Conservation (phyloP, 2,329 filamentous ascomycete genomes). For the Metarhizium sp. region DNA sequence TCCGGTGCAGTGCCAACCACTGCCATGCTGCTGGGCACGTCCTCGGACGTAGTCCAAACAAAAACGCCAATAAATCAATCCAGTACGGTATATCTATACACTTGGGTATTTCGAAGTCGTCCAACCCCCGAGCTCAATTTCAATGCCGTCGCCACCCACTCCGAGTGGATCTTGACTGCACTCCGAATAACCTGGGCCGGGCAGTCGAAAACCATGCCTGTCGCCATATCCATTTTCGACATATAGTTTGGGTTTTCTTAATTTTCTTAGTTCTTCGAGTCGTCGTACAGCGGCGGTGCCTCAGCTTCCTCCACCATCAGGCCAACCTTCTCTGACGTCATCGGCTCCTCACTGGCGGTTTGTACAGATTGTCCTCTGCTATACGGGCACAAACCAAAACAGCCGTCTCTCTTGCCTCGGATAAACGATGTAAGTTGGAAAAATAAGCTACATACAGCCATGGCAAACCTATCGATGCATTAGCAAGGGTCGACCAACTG, state of each 20-base stretch:
- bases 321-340: constrained; percentile 39
- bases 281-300: constrained; percentile 18
- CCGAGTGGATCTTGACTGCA: background rate
- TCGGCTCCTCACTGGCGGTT: background rate
- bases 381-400: constrained; percentile 7
- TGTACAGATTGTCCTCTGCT: constrained; percentile 1
- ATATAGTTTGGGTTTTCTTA: background rate
- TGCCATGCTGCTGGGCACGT: background rate
- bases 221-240: too few species aligned
- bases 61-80: background rate
- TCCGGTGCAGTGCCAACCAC: background rate
- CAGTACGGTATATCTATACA: background rate
- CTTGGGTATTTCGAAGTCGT: background rate
- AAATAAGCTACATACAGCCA: constrained; percentile 52
- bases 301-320: constrained; percentile 32
- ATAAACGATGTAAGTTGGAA: constrained; percentile 50
- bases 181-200: background rate
- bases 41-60: background rate
- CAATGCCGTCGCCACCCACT: background rate
- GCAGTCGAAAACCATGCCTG: background rate
- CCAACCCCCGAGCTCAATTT: background rate
- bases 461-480: constrained; percentile 41
- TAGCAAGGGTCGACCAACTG: constrained; percentile 12
- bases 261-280: constrained; percentile 12
- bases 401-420: constrained; percentile 9